phyloP scores from a whole-genome alignment of 345 rosid genomes.

The Aurinia saxatilis region DNA sequence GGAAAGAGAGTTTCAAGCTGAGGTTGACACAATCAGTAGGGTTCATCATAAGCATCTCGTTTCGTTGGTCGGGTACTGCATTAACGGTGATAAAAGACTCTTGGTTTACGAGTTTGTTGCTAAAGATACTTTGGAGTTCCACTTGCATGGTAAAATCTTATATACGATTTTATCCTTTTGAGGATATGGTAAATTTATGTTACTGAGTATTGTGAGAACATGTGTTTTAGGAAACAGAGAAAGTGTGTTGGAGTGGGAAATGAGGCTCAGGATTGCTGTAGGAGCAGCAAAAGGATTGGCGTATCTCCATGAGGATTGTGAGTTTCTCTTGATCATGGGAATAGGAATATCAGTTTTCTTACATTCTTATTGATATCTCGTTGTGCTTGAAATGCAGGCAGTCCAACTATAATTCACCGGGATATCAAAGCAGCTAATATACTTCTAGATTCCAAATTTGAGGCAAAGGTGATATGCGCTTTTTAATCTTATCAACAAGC shows the following conservation, averaged over 20 bases:
- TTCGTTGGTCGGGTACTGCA: slow-evolving; percentile 67
- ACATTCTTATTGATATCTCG: background rate
- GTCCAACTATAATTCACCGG: slow-evolving; percentile 75
- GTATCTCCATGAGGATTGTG: slow-evolving; percentile 94
- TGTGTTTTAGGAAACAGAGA: slow-evolving; percentile 44
- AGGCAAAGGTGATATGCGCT: slow-evolving; percentile 59
- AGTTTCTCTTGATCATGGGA: slow-evolving; percentile 10
- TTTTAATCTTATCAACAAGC: background rate
- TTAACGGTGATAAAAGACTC: slow-evolving; percentile 44
- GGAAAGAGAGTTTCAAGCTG: slow-evolving; percentile 70
- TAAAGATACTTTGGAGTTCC: slow-evolving; percentile 60
- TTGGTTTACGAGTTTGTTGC: slow-evolving; percentile 70
- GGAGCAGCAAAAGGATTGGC: slow-evolving; percentile 93
- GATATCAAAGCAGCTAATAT: slow-evolving; percentile 86
- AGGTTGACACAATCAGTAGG: slow-evolving; percentile 83
- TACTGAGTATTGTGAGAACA: slow-evolving; percentile 12
- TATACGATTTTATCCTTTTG: background rate
- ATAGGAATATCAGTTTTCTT: background rate
- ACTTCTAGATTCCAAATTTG: slow-evolving; percentile 65
- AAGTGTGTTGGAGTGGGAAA: slow-evolving; percentile 56
- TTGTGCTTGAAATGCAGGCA: slow-evolving; percentile 41
- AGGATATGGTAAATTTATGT: background rate
- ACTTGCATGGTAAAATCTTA: slow-evolving; percentile 49
- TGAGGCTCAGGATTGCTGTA: slow-evolving; percentile 69
- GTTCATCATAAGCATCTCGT: slow-evolving; percentile 92